Evolutionary conservation across 495 filamentous ascomycete genomes (phyloP), one percentile per base, ranked within the genome.

Genomic region (Lasiosphaeris hirsuta): DNA sequence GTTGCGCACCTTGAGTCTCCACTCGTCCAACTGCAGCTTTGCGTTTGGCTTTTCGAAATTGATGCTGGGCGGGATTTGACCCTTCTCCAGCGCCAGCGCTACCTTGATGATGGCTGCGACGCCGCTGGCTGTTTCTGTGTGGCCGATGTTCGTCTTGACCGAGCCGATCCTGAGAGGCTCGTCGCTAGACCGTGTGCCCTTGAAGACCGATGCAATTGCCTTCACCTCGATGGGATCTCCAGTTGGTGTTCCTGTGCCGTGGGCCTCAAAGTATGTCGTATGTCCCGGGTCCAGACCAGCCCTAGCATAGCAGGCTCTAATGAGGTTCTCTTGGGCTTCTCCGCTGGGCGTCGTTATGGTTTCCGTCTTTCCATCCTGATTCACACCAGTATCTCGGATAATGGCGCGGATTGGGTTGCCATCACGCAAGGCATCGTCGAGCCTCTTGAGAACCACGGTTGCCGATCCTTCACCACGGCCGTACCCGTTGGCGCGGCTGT

Each of bases 401-500:
- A 90, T 69, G 14, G 76, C 80, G 14, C 85, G 76, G 33, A 90
- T 84, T 0, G 79, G 78, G 56, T 84, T 75, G 3, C 76, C 74
- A 57, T 81, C 79, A 6, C 67, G 60, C 3, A 82, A 52, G 0
- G 81, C 87, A 40, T 83, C 77, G 40, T 36, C 77, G 68, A 89
- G 73, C 13, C 68, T 67, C 65, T 90, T 91, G 2, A 91, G 54
- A 7, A 80, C 71, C 0, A 89, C 38, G 0, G 77, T 77, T 4
- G 70, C 78, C 0, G 70, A 81, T 3, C 89, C 76, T 15, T 81
- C 82, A 33, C 86, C 78, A 17, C 88, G 81, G 1, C 44, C 88
- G 64, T 86, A 90, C 0, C 88, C 88, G 62, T 87, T 75, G 0
- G 86, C 88, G 0, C 61, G 54, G 0, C 72, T 70, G 54, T 87